Evolutionary conservation across 2,329 filamentous ascomycete species (phyloP), one percentile per base, ranked within the genome.

Genomic region (Cladophialophora psammophila): DNA sequence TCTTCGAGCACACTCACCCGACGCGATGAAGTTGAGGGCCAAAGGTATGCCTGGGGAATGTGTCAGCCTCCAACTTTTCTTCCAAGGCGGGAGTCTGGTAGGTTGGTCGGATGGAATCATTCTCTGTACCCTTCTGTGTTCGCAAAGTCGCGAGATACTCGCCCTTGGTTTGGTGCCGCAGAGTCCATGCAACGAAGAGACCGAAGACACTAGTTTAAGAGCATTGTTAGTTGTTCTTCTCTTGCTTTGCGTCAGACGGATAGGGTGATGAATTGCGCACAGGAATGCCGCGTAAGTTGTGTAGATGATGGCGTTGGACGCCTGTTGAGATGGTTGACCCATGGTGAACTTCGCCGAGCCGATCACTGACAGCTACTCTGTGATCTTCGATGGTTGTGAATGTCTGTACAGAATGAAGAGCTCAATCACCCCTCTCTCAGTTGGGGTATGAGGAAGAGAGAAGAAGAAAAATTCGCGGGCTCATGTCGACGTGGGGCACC

Each of bases 1-100:
- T 56, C 66, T 65, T 62, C 68, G 69, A 69, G 73, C 70, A 72
- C 80, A 94, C 92, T 94, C 88, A 95, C 92, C 91, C 83, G 91
- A 92, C 79, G 92, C 92, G 82, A 95, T 91, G 83, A 95, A 95
- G 82, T 95, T 95, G 77, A 95, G 85, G 79, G 92, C 91, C 80
- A 95, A 83, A 74, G 92, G 92, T 72, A 93, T 82, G 72, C 90
- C 92, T 95, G 67, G 36, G 7, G 57, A 50, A 60, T 62, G n/a
- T 26, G 38, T 70, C 50, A 70, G 45, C 45, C 18, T 26, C 45
- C 10, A 20, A 20, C 26, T 12, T 50, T 50, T 50, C 18, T 50
- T 26, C 18, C 18, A 20, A 26, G 7, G 45, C 45, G 45, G 45
- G 12, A 3, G 20, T 10, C 45, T 50, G 8, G 45, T 10, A 50